Percentiles rank a stretch among this genome's conserved stretches.
These are phyloP conservation scores for Neoboletus subvelutipes DNA, from an alignment of 768 basidiomycete genomes.

Conservation along the genomic window DNA sequence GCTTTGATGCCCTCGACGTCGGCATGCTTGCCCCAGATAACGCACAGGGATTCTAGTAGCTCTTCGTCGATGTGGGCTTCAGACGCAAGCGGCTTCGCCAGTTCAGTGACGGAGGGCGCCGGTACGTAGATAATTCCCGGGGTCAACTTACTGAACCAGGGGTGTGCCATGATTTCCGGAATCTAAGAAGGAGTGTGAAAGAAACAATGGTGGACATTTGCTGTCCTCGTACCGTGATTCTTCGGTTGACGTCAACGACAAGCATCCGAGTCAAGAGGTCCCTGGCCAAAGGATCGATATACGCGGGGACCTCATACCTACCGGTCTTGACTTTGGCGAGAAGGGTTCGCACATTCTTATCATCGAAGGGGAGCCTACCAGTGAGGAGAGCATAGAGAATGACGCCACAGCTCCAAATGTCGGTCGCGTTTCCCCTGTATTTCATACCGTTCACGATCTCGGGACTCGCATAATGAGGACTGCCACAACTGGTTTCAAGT, in stretches of 20 bases:
- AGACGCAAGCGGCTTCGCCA: constrained; percentile 70
- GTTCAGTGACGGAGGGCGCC: constrained; percentile 62
- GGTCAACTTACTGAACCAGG: constrained; percentile 67
- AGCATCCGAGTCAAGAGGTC: constrained; percentile 88
- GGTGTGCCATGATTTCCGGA: constrained; percentile 79
- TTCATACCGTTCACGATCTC: constrained; percentile 92
- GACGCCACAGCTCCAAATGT: constrained; percentile 97
- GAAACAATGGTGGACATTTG: neutral
- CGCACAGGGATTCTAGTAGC: constrained; percentile 71
- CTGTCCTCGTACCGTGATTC: constrained; percentile 67
- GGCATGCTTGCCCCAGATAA: constrained; percentile 81
- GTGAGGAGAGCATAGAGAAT: constrained; percentile 89
- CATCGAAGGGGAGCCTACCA: constrained; percentile 91
- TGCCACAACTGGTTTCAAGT: constrained; percentile 93
- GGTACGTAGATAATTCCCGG: constrained; percentile 46
- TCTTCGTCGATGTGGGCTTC: constrained; percentile 72
- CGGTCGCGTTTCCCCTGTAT: constrained; percentile 87
- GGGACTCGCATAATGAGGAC: constrained; percentile 95
- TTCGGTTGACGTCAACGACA: constrained; percentile 72
- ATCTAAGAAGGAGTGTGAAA: constrained; percentile 52
- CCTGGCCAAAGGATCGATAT: constrained; percentile 79
- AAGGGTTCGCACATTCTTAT: constrained; percentile 76
- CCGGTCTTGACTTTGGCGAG: constrained; percentile 86
- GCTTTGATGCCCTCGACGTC: constrained; percentile 55
- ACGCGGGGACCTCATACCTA: constrained; percentile 78